A percentile compares a stretch with the other conserved stretches of the same genome.
These are phyloP conservation scores for Solanum infundibuliforme DNA, from an alignment of 257 asterid species.

Conservation along the genomic window DNA sequence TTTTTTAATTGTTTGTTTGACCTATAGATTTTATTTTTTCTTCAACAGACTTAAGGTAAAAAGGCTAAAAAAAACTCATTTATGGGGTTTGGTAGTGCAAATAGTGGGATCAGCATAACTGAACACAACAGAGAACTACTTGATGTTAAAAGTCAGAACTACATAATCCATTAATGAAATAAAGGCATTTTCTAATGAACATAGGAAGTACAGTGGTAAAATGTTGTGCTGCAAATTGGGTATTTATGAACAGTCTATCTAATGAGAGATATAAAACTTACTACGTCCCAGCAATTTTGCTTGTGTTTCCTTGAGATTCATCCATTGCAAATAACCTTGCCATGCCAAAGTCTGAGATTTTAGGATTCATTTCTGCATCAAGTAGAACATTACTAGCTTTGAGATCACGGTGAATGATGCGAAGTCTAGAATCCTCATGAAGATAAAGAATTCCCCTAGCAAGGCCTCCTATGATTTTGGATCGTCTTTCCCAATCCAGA, in stretches of 20 bases:
- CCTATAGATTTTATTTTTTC: background rate
- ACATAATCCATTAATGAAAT: background rate
- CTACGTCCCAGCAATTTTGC: background rate
- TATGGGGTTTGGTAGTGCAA: background rate
- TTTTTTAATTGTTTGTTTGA: background rate
- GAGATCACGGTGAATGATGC: too few species aligned
- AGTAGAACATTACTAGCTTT: too few species aligned
- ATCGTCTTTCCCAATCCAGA: background rate
- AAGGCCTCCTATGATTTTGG: background rate
- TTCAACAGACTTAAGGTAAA: background rate
- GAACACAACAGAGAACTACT: background rate
- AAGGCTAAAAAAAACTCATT: background rate
- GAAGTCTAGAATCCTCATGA: too few species aligned
- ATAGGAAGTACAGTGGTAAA: background rate
- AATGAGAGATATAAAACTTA: background rate
- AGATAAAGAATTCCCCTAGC: background rate
- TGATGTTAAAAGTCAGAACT: background rate
- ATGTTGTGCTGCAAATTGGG: background rate
- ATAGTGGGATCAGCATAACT: background rate
- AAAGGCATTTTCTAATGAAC: background rate
- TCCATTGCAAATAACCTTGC: too few species aligned
- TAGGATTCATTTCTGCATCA: too few species aligned
- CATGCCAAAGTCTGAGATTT: too few species aligned
- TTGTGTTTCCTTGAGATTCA: too few species aligned
- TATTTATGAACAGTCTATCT: background rate